phyloP scores from a whole-genome alignment of 805 yeast genomes.

The Ogataea parapolymorpha region DNA sequence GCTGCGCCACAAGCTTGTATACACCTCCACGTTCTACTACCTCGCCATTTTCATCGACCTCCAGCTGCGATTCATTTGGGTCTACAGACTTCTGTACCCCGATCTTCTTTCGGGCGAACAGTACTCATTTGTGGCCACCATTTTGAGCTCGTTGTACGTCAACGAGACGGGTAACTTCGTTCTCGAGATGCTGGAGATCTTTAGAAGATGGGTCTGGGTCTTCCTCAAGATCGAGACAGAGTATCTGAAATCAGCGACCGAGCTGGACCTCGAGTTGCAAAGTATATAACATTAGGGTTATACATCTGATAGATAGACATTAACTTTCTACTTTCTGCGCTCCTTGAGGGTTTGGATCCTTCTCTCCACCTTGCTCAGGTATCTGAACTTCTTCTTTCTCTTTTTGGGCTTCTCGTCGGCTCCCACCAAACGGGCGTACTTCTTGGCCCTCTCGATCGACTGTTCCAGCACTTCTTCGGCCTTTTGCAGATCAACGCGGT shows the following conservation, averaged over 20 bases:
- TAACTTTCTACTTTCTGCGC: conserved; percentile 16
- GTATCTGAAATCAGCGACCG: conserved; percentile 33
- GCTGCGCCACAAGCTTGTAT: conserved; percentile 32
- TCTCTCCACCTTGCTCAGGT: conserved; percentile 79
- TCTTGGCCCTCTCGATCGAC: conserved; percentile 74
- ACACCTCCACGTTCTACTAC: conserved; percentile 44
- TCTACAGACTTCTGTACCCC: conserved; percentile 42
- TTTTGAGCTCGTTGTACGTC: conserved; percentile 29
- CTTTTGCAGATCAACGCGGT: conserved; percentile 66
- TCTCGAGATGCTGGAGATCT: conserved; percentile 69
- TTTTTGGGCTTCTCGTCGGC: conserved; percentile 40
- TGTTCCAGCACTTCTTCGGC: conserved; percentile 68
- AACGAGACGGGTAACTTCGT: conserved; percentile 62
- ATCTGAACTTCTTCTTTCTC: conserved; percentile 82
- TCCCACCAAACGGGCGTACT: conserved; percentile 71
- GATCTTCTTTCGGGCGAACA: conserved; percentile 14
- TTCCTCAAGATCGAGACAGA: conserved; percentile 82
- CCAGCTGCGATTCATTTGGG: conserved; percentile 72
- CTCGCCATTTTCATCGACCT: conserved; percentile 60
- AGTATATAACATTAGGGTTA: conserved; percentile 4
- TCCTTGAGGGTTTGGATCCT: conserved; percentile 46
- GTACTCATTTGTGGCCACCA: conserved; percentile 12
- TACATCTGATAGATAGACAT: conserved; percentile 4
- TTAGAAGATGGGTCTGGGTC: conserved; percentile 89
- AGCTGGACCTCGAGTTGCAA: conserved; percentile 24